Conservation (phyloP, 208 protist species). For the Acanthamoeba healyi region DNA sequence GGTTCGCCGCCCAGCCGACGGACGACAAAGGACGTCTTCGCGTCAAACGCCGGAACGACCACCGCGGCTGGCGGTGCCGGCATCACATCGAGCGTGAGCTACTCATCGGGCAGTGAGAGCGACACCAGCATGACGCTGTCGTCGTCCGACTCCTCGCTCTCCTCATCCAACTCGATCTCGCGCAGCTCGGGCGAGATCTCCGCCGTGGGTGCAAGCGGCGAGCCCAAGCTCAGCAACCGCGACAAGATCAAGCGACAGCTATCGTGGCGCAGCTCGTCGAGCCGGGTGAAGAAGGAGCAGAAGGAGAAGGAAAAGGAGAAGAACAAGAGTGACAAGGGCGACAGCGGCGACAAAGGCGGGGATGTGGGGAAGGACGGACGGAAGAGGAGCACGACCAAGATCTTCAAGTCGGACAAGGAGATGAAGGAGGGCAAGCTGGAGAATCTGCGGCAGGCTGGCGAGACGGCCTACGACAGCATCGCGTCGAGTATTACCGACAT, state of each 20-base stretch:
- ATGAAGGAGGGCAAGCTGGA: constrained; percentile 59
- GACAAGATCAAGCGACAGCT: constrained; percentile 51
- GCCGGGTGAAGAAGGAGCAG: background rate
- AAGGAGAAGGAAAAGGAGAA: background rate
- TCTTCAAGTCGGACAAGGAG: constrained; percentile 34
- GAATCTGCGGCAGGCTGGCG: constrained; percentile 13
- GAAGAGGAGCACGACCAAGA: background rate
- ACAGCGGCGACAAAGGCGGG: background rate
- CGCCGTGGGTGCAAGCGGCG: background rate
- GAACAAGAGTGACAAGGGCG: background rate
- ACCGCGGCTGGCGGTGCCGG: background rate
- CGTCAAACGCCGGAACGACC: background rate
- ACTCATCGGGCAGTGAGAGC: background rate
- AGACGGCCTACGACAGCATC: constrained; percentile 51
- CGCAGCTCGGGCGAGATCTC: background rate
- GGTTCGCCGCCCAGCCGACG: background rate
- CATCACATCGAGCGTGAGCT: constrained; percentile 1
- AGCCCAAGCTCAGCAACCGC: constrained; percentile 31
- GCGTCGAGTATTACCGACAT: background rate
- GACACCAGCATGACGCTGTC: background rate
- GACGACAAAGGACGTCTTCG: background rate
- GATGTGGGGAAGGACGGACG: background rate
- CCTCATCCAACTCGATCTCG: background rate
- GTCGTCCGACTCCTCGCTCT: background rate
- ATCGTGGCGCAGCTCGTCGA: background rate